Evolutionary conservation across 495 filamentous ascomycete species (phyloP), one percentile per base, ranked within the genome.

Genomic region (Penicillium canescens): DNA sequence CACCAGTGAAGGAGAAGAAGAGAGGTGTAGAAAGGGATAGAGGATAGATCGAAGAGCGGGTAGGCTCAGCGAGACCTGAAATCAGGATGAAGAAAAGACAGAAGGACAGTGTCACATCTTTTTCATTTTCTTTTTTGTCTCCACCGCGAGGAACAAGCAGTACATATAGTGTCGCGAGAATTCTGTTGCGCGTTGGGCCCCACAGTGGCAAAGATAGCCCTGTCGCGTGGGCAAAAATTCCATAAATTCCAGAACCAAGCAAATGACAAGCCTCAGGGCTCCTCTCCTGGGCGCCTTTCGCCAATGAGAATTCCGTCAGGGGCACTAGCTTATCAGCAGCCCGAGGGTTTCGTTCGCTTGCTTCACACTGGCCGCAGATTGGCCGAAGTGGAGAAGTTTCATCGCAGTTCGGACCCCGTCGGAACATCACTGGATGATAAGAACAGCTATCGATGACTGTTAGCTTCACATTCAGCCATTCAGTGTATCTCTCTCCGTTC

Each of bases 111-210:
- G 50, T 59, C 62, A 69, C 63, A 67, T 68, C 35, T 42, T 56
- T 50, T 54, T 56, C 54, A 18, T 63, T 66, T 62, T 59, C 59
- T 55, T 62, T 52, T 62, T 61, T 46, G 50, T 58, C 37, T 56
- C 52, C 60, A 63, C 57, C 31, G 63, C 46, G 31, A 34, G 54
- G 43, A 33, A 47, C 28, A 37, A 23, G 52, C 46, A 50, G 37
- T 40, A 60, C 52, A 66, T 67, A 67, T 65, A 61, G 56, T 54
- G 33, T 38, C 63, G 46, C 52, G 46, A 51, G 50, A 62, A 61
- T 46, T 49, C 50, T 40, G 28, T 54, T 55, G 50, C 56, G 61
- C 50, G 61, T 50, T 36, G 53, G 24, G 56, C 56, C 50, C 61
- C 59, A 55, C 28, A 16, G 54, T 63, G 60, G 57, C 56, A 55